Evolutionary conservation across 225 moss, liverwort and hornwort genomes (phyloP), one percentile per base, ranked within the genome.

Genomic region (Marchantia paleacea): DNA sequence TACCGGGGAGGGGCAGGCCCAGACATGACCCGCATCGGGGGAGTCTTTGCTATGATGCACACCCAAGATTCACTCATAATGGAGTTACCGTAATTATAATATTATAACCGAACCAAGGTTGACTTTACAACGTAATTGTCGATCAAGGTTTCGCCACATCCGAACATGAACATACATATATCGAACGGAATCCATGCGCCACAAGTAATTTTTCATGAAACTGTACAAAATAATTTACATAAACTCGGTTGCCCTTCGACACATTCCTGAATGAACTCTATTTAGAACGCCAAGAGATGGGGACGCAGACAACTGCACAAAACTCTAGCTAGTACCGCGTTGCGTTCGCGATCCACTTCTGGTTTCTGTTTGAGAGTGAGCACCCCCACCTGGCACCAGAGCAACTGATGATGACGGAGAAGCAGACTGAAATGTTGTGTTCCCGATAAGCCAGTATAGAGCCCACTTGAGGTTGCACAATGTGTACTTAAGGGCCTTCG

Each of bases 401-500:
- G 89, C 89, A 75, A 90, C 82, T n/a, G 94, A 90, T 39, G 94
- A 80, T 80, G 93, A 87, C 6, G 92, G 92, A 67, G 94, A 89
- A 69, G 91, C 90, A 72, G 93, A 91, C n/a, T 93, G 94, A 47
- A 94, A 91, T 72, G 92, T 88, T n/a, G 93, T 95, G 81, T 95
- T 94, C 12, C 95, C 99, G 68, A 99, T 99, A 64, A 99, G 89
- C 99, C 99, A 99, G 82, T 93, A 99, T 5, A 99, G 87, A 10
- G 99, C 99, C 99, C 99, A 99, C 83, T 99, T 99, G 60, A 99
- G 89, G 84, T 99, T 91, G 80, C 99, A 99, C 10, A 99, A 87
- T 12, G 99, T 99, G 81, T 91, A 95, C 83, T 95, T 99, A 0
- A 99, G 82, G 19, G 99, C 95, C 83, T 94, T 99, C 9, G 99